These are phyloP conservation scores for Graphilbum ipis-grandicollis DNA, from an alignment of 2,329 filamentous ascomycete genomes.

Conservation along the genomic window DNA sequence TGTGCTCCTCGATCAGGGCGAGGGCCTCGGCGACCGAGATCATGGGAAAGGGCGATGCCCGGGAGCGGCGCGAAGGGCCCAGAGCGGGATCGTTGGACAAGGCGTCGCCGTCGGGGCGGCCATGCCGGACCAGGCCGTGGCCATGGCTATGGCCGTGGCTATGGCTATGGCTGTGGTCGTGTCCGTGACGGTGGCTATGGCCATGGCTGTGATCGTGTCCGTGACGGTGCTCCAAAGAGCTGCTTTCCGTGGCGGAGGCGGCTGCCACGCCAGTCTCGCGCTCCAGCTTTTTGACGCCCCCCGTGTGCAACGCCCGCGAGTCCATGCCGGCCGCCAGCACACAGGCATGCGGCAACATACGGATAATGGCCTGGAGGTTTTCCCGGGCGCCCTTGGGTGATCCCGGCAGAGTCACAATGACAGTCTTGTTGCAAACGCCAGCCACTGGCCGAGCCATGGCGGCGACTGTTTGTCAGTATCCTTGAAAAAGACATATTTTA, in stretches of 20 bases:
- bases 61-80: conserved; percentile 52
- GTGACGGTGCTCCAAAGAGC: conserved; percentile 10
- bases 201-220: conserved; percentile 4
- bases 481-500: too few species aligned
- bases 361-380: conserved; percentile 77
- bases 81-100: conserved; percentile 43
- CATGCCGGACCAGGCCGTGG: conserved; percentile 58
- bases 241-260: too few species aligned
- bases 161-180: conserved; percentile 36
- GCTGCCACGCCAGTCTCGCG: conserved; percentile 67
- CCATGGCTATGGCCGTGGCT: conserved; percentile 38
- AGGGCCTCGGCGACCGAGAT: conserved; percentile 71
- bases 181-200: conserved; percentile 21
- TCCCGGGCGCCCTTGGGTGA: conserved; percentile 92
- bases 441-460: conserved; percentile 93
- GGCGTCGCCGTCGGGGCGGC: conserved; percentile 33
- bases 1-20: conserved; percentile 51
- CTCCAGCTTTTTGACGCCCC: conserved; percentile 72
- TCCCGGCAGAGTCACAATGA: conserved; percentile 81
- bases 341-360: conserved; percentile 90
- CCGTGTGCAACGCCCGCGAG: conserved; percentile 62
- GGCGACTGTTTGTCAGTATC: conserved; percentile 49
- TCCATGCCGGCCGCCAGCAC: conserved; percentile 69
- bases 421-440: conserved; percentile 61
- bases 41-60: conserved; percentile 87